Conservation (phyloP, 257 asterid species). For the Solanum clarkiae region DNA sequence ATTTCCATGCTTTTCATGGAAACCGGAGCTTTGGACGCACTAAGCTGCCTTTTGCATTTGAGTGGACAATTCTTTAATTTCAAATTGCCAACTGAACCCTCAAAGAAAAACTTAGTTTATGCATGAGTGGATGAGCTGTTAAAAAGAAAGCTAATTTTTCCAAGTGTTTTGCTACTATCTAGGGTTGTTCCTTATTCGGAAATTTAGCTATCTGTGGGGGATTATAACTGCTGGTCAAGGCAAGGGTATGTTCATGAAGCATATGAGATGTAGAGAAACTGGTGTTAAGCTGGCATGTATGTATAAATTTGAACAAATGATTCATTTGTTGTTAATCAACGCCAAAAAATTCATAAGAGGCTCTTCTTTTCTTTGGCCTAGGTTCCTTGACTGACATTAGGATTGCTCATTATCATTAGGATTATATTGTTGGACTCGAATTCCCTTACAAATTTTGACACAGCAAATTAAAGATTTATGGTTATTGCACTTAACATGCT, state of each 20-base stretch:
- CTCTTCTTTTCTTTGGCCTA: not conserved
- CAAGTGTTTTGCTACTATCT: not conserved
- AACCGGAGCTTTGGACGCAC: not conserved
- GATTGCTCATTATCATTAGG: not conserved
- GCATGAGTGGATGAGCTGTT: not conserved
- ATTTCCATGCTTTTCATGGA: not conserved
- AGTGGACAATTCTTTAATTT: not conserved
- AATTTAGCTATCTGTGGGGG: not conserved
- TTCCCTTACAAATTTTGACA: not conserved
- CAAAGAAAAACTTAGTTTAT: not conserved
- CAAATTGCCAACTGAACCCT: not conserved
- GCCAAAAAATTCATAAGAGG: not conserved
- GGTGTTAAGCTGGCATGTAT: not conserved
- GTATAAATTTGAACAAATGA: not conserved
- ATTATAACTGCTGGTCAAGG: not conserved
- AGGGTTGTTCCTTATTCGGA: not conserved
- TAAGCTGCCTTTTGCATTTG: not conserved
- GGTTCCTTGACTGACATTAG: not conserved
- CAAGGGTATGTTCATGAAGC: not conserved
- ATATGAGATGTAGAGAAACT: not conserved
- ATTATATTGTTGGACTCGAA: not conserved
- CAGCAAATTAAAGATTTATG: not conserved
- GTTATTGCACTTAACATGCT: not conserved
- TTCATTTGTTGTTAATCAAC: not conserved
- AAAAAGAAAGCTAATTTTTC: not conserved